These are phyloP conservation scores for Centaurea solstitialis DNA, from an alignment of 129 eudicot species.

Conservation along the genomic window DNA sequence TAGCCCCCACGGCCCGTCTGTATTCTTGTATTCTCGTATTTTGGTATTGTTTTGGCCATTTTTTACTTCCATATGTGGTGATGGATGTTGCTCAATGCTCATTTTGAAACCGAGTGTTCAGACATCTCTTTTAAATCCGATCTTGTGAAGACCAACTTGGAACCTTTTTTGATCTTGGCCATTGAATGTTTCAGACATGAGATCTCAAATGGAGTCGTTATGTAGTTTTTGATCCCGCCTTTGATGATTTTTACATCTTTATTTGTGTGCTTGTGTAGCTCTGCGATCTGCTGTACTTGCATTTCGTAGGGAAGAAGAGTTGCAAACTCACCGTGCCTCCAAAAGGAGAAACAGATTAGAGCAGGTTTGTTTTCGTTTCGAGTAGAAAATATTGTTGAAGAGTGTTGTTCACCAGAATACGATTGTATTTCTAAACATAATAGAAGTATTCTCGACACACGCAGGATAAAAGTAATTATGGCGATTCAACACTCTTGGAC, in stretches of 20 bases:
- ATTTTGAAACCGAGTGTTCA: neutral
- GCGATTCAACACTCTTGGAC: constrained; percentile 51
- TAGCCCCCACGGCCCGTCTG: neutral
- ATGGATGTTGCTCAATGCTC: neutral
- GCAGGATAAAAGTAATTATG: constrained; percentile 58
- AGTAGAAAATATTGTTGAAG: neutral
- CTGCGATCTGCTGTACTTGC: constrained; percentile 75
- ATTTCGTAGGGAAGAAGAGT: constrained; percentile 71
- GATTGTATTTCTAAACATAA: neutral
- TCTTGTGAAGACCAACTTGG: neutral
- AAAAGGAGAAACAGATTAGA: constrained; percentile 77
- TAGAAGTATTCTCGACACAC: constrained; percentile 11
- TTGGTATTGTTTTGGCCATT: neutral
- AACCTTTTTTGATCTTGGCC: neutral
- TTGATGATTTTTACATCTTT: neutral
- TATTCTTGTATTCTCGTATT: neutral
- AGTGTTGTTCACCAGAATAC: neutral
- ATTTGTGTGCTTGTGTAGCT: constrained; percentile 39
- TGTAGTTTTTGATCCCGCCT: neutral
- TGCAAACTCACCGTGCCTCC: constrained; percentile 44
- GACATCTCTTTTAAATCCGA: neutral
- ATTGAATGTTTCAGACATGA: neutral
- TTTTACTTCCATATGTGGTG: neutral
- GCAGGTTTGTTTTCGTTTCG: constrained; percentile 49
- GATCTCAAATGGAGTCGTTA: neutral